Evolutionary conservation across 768 basidiomycete species (phyloP).

Genomic region (Pseudohyphozyma bogoriensis): DNA sequence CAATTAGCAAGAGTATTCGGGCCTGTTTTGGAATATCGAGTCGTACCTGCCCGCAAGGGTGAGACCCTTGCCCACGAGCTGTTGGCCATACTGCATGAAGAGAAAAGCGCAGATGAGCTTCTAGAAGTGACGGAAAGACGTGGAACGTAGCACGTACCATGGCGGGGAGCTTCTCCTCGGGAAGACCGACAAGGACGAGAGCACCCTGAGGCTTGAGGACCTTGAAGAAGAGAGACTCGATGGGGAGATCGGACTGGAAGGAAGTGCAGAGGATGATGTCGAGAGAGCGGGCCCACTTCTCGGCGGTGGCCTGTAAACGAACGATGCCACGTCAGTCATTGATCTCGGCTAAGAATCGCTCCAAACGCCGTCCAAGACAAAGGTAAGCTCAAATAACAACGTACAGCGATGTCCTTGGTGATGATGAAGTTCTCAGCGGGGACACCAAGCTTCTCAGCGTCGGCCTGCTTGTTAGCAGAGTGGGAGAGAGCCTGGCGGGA

Average conservation of each 20-base stretch:
- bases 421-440: constrained; percentile 24
- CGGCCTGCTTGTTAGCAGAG: constrained; percentile 46
- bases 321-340: too few species aligned
- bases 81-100: constrained; percentile 6
- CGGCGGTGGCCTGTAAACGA: neutral
- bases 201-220: constrained; percentile 48
- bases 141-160: too few species aligned
- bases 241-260: constrained; percentile 38
- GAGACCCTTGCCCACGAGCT: constrained; percentile 34
- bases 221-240: constrained; percentile 47
- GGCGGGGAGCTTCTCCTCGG: constrained; percentile 40
- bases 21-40: too few species aligned
- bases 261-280: constrained; percentile 40
- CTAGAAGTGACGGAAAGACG: too few species aligned
- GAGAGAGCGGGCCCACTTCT: constrained; percentile 29
- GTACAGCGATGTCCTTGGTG: constrained; percentile 12
- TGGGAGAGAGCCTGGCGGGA: constrained; percentile 58
- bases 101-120: too few species aligned
- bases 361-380: too few species aligned
- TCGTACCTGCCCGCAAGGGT: constrained; percentile 35
- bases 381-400: too few species aligned
- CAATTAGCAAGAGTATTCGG: too few species aligned
- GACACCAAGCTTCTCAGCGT: constrained; percentile 48
- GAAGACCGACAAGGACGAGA: constrained; percentile 51
- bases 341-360: too few species aligned